These are phyloP conservation scores for Scleroderma citrinum DNA, from an alignment of 768 basidiomycete genomes.

Conservation along the genomic window DNA sequence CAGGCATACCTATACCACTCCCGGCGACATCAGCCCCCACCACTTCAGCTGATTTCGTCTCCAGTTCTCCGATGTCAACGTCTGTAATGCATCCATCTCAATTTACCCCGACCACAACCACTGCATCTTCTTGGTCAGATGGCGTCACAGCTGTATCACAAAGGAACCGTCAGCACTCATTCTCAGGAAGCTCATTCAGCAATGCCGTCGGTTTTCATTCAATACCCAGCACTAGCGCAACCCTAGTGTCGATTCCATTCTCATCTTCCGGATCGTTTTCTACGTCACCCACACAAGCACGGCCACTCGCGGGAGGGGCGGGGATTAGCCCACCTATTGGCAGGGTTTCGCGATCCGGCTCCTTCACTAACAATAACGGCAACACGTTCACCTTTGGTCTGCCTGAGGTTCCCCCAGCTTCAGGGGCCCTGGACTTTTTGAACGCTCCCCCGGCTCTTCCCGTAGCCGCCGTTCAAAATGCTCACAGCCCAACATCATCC, in stretches of 20 bases:
- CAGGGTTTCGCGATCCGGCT: conserved; percentile 53
- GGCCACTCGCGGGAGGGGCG: conserved; percentile 13
- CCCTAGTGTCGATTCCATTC: conserved; percentile 25
- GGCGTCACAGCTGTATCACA: conserved; percentile 20
- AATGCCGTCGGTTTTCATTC: conserved; percentile 24
- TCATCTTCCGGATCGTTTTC: conserved; percentile 27
- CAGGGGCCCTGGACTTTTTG: conserved; percentile 27
- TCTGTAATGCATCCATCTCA: conserved; percentile 17
- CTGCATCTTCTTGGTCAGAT: conserved; percentile 27
- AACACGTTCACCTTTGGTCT: conserved; percentile 35
- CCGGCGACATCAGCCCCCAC: conserved; percentile 15
- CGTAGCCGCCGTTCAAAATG: conserved; percentile 4
- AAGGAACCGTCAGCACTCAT: conserved; percentile 28
- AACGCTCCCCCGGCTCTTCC: conserved; percentile 12
- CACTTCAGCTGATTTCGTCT: conserved; percentile 17
- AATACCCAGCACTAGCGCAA: conserved; percentile 27
- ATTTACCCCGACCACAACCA: conserved; percentile 19
- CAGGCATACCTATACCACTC: conserved; percentile 16
- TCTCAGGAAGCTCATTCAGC: conserved; percentile 26
- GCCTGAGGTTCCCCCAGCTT: conserved; percentile 21
- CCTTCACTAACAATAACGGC: conserved; percentile 42
- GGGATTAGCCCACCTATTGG: conserved; percentile 38
- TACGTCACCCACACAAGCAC: conserved; percentile 21
- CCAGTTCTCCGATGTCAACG: conserved; percentile 16
- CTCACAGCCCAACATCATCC: conserved; percentile 30